phyloP scores from a whole-genome alignment of 352 stramenopile species.

The Phytophthora megakarya region DNA sequence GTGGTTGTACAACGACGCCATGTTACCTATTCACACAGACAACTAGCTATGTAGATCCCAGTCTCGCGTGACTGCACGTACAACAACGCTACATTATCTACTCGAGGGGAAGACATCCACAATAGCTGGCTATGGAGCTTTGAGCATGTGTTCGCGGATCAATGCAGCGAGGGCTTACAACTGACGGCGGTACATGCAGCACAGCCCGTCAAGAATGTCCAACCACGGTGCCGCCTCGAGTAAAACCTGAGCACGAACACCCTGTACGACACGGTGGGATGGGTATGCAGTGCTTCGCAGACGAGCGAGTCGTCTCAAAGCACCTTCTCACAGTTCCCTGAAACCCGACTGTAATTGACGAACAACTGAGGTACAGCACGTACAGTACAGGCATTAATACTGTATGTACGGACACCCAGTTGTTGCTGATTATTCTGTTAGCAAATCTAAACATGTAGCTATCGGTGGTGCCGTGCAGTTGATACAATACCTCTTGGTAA shows the following conservation, averaged over 20 bases:
- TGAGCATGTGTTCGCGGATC: neutral
- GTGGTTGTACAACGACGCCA: neutral
- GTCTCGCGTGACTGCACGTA: no score
- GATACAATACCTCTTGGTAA: constrained; percentile 15
- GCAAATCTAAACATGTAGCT: constrained; percentile 11
- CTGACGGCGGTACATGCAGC: neutral
- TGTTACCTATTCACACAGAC: neutral
- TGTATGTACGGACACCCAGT: neutral
- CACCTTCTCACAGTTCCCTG: constrained; percentile 6
- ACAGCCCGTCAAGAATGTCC: neutral
- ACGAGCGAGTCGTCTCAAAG: neutral
- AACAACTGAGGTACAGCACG: no score
- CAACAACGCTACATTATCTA: no score
- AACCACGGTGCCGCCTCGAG: neutral
- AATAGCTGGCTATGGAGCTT: no score
- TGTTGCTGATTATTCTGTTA: constrained; percentile 18
- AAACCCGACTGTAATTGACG: constrained; percentile 10
- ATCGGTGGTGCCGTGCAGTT: constrained; percentile 1
- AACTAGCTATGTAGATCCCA: no score
- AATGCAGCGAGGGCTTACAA: neutral
- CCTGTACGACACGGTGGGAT: neutral
- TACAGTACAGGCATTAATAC: no score
- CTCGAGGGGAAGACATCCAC: no score
- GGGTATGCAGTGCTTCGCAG: constrained; percentile 3
- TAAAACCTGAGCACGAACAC: constrained; percentile 12